Evolutionary conservation across 331 rosid genomes (phyloP).

Genomic region (Cydonia oblonga): DNA sequence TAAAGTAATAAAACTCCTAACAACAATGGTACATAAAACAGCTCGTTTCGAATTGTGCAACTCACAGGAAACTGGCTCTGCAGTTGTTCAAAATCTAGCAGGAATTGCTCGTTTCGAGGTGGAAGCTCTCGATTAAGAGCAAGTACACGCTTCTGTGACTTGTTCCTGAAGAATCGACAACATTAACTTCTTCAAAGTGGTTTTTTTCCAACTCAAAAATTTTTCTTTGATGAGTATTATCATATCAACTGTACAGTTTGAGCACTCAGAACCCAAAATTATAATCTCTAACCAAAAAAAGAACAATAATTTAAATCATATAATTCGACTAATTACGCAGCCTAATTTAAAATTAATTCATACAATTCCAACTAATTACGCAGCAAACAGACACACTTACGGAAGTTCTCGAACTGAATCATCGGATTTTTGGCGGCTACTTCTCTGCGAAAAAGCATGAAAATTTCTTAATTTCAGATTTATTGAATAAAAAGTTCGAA

Average conservation of each 20-base stretch:
- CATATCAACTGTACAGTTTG: background rate
- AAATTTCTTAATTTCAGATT: background rate
- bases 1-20: background rate
- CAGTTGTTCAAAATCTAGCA: conserved; percentile 76
- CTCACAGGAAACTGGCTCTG: conserved; percentile 88
- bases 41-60: conserved; percentile 3
- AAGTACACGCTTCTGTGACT: conserved; percentile 79
- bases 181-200: background rate
- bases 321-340: background rate
- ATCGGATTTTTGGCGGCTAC: conserved; percentile 48
- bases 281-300: background rate
- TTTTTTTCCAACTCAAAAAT: background rate
- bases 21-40: background rate
- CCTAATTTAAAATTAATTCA: no score
- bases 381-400: conserved; percentile 25
- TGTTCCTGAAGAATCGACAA: conserved; percentile 47
- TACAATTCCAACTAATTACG: no score
- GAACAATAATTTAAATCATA: background rate
- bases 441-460: conserved; percentile 35
- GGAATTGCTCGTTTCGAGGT: conserved; percentile 91
- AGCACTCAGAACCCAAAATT: background rate
- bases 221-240: background rate
- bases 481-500: background rate
- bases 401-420: conserved; percentile 57
- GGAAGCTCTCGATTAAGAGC: conserved; percentile 87